Evolutionary conservation across 495 filamentous ascomycete species (phyloP), one percentile per base, ranked within the genome.

Genomic region (Neurospora sp.): DNA sequence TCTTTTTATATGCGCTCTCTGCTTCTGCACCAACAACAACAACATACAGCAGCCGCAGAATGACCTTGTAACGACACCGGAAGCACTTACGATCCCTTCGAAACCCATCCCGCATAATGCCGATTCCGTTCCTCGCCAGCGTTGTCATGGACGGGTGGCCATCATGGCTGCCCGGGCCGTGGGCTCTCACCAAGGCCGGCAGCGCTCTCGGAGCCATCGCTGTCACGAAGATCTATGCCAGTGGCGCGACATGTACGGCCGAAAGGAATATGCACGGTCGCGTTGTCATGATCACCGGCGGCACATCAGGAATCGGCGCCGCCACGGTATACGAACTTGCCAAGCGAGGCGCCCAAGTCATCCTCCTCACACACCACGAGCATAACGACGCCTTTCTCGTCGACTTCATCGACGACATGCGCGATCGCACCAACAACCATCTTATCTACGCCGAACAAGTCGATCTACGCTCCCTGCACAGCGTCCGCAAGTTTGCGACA

Each of bases 401-500:
- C 71, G 96, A 98, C 74, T 96, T 91, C 81, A 93, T 99, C 77
- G 89, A 94, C 37, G 96, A 98, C 80, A 83, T 99, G 7, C 92
- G 96, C 65, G 84, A 85, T 18, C 83, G 86, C 35, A 93, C 93
- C n/a, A 87, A 87, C 12, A 99, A 98, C 84, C 85, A 94, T 22
- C 84, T 98, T 72, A 93, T 99, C 76, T 98, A 94, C 77, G 94
- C 96, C 71, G 96, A 99, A 80, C 91, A 96, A 79, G 93, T 96
- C 41, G 94, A 99, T 75, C 89, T 99, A 48, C 82, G 91, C 37
- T 94, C 92, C 14, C 84, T 98, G 20, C 88, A 97, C 78, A 94
- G 91, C 73, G 90, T 99, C 72, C 92, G 96, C 35, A 85, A 90
- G 72, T 99, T 99, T 79, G 96, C 96, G n/a, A 99, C 96, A 3